Evolutionary conservation across 2,329 filamentous ascomycete species (phyloP).

Genomic region (Paracoccidioides lutzii): DNA sequence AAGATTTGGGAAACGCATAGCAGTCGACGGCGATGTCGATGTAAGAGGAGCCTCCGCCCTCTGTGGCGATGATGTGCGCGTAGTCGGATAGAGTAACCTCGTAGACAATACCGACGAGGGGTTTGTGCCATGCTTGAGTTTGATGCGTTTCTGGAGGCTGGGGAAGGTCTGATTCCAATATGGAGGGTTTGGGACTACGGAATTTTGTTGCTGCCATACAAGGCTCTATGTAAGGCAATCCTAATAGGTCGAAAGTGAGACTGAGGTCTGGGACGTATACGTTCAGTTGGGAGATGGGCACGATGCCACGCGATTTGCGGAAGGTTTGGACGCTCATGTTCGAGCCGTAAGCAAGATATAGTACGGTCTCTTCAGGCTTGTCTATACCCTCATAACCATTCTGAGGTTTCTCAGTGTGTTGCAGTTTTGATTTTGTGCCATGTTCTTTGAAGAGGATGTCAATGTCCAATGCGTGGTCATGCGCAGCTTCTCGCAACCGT

Average conservation of each 20-base stretch:
- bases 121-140: conserved; percentile 54
- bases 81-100: conserved; percentile 79
- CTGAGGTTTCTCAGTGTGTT: neutral
- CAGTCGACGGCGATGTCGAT: conserved; percentile 71
- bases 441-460: conserved; percentile 15
- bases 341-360: conserved; percentile 84
- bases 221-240: conserved; percentile 74
- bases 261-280: conserved; percentile 67
- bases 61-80: conserved; percentile 73
- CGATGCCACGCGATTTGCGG: conserved; percentile 61
- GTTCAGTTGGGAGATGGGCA: conserved; percentile 65
- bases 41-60: conserved; percentile 79
- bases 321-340: conserved; percentile 77
- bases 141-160: neutral
- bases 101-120: conserved; percentile 86
- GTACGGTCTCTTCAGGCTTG: conserved; percentile 39
- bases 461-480: conserved; percentile 16
- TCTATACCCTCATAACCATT: neutral
- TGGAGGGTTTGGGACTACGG: conserved; percentile 32
- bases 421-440: conserved; percentile 5
- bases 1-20: conserved; percentile 47
- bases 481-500: conserved; percentile 14
- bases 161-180: neutral
- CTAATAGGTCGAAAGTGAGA: conserved; percentile 74
- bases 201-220: conserved; percentile 76